Percentiles rank a stretch among this genome's conserved stretches.
These are phyloP conservation scores for Lentinus polychrous DNA, from an alignment of 1,284 basidiomycete genomes.

Conservation along the genomic window DNA sequence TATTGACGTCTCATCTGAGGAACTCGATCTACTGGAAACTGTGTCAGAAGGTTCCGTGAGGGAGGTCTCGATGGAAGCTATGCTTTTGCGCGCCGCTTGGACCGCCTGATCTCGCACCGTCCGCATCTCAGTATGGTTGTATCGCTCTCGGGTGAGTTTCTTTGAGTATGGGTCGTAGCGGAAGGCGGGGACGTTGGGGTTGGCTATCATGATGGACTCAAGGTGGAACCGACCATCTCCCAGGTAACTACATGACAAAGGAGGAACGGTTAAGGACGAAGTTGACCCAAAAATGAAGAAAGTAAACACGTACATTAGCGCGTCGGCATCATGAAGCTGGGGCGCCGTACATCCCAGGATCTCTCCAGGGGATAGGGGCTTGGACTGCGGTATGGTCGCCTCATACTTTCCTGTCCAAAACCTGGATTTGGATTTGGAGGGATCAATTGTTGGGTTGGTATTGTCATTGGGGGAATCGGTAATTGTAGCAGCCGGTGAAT, in stretches of 20 bases:
- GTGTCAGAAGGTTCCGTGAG: neutral
- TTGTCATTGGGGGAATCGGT: conserved; percentile 8
- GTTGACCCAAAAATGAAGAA: conserved; percentile 5
- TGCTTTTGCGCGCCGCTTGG: conserved; percentile 59
- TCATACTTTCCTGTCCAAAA: conserved; percentile 69
- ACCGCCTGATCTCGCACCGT: conserved; percentile 73
- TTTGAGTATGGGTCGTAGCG: conserved; percentile 99
- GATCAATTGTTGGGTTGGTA: conserved; percentile 3
- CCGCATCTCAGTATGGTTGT: conserved; percentile 89
- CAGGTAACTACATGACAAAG: conserved; percentile 64
- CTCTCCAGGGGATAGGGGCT: conserved; percentile 94
- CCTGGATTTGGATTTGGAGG: conserved; percentile 11
- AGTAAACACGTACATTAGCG: conserved; percentile 64
- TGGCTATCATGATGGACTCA: conserved; percentile 99
- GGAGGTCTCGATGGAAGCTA: conserved; percentile 29
- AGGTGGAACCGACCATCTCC: conserved; percentile 98
- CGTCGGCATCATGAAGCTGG: conserved; percentile 72
- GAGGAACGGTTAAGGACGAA: conserved; percentile 6
- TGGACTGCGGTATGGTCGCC: conserved; percentile 80
- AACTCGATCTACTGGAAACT: conserved; percentile 1
- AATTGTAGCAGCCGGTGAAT: conserved; percentile 13
- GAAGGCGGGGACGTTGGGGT: conserved; percentile 93
- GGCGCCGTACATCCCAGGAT: conserved; percentile 97
- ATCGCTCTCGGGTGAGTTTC: conserved; percentile 89
- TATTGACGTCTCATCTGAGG: conserved; percentile 24